These are phyloP conservation scores for Irpex rosettiformis DNA, from an alignment of 1,284 basidiomycete species.

Conservation along the genomic window DNA sequence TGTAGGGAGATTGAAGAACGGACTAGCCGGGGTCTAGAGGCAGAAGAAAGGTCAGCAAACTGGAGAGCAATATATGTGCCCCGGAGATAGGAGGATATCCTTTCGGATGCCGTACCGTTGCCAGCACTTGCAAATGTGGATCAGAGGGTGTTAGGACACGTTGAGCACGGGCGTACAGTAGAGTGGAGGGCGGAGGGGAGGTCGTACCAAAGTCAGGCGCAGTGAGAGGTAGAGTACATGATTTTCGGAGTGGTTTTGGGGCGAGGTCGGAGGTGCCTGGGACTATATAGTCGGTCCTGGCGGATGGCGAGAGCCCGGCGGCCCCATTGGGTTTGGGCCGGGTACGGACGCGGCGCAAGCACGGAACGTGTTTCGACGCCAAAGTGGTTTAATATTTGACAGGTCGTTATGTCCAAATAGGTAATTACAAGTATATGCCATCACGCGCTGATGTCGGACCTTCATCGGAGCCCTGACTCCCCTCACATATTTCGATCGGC, in stretches of 20 bases:
- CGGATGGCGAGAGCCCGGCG: constrained; percentile 42
- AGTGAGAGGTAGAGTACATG: constrained; percentile 22
- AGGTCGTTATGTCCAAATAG: constrained; percentile 18
- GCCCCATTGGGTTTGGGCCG: constrained; percentile 34
- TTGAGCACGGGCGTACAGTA: not conserved
- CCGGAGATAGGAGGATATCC: not conserved
- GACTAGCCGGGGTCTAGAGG: constrained; percentile 16
- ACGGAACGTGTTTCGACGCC: constrained; percentile 58
- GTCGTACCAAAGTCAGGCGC: constrained; percentile 10
- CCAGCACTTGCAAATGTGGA: constrained; percentile 30
- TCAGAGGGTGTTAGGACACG: constrained; percentile 13
- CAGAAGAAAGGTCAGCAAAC: not conserved
- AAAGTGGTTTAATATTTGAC: constrained; percentile 31
- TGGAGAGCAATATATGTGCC: not conserved
- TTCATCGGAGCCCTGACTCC: not conserved
- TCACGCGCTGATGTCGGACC: constrained; percentile 3
- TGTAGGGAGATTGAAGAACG: constrained; percentile 4
- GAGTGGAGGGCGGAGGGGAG: constrained; percentile 9
- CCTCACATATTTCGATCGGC: not conserved
- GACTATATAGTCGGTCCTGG: constrained; percentile 40
- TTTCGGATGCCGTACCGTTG: constrained; percentile 26
- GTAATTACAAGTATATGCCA: constrained; percentile 5
- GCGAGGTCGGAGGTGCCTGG: constrained; percentile 34
- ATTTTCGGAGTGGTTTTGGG: constrained; percentile 33
- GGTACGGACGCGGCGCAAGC: constrained; percentile 45